Evolutionary conservation across 768 basidiomycete genomes (phyloP), one percentile per base, ranked within the genome.

Genomic region (Melanogaster broomeanus): DNA sequence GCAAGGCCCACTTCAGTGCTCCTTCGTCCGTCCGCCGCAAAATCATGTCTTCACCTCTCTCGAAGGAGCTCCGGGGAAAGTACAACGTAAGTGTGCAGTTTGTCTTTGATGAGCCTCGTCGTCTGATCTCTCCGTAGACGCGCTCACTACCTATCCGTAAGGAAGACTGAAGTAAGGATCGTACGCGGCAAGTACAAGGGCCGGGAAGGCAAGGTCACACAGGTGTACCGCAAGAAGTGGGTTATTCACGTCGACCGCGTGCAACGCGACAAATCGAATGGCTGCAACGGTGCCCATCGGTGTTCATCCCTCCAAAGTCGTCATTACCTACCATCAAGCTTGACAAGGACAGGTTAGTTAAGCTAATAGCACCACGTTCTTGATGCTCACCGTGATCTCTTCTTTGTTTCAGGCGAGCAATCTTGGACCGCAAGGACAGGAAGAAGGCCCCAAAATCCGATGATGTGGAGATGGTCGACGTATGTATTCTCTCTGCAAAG

Each of bases 191-290:
- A 96, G 74, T 94, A 97, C 84, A 97, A 97, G 82, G 96, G 97
- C 45, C 85, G 94, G 68, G 96, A 99, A 81, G 96, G 96, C 66
- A 98, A 98, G 78, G 86, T 99, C 57, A 92, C 91, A 53, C 88
- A 94, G 75, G 95, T 98, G 59, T 96, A 95, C 83, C 90, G 95
- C 72, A 96, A 96, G 87, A 95, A 96, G 74, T 98, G 92, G 90
- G 92, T 98, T 49, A 89, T 99, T 73, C 88, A 98, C 76, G 90
- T 99, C 68, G 96, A 99, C 75, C 92, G 96, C 69, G 93, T 99
- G 49, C 87, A 90, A 73, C 85, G 93, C 61, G 96, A 99, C 80
- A 98, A 98, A 76, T 92, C 93, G 59, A 97, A 96, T 69, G 96
- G 97, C n/a, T 59, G 88, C 94, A 53, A 85, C 93, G 49, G 84